Percentiles rank a stretch among this genome's conserved stretches.
Evolutionary conservation across 2,329 filamentous ascomycete species (phyloP).

Genomic region (Penicillium expansum): DNA sequence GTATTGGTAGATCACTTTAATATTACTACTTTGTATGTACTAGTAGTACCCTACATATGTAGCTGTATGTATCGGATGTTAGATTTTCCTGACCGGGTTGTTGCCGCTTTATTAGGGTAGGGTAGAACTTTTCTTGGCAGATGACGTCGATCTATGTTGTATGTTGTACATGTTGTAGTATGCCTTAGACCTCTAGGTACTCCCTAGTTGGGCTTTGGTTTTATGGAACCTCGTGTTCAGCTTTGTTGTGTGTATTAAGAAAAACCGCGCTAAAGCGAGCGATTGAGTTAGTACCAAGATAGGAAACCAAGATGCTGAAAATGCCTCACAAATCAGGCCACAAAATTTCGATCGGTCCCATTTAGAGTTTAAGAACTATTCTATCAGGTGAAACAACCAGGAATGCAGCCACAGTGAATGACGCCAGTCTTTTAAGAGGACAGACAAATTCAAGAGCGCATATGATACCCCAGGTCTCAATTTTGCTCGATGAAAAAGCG

Average conservation of each 20-base stretch:
- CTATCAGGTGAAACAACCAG: too few relatives aligned
- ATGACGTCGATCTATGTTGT: not conserved
- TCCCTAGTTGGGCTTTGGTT: too few relatives aligned
- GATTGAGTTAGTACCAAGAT: too few relatives aligned
- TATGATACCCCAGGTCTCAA: not conserved
- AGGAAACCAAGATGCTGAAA: not conserved
- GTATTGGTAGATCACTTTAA: not conserved
- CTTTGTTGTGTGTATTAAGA: too few relatives aligned
- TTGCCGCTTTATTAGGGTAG: not conserved
- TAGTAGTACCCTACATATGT: not conserved
- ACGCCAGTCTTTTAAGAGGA: too few relatives aligned
- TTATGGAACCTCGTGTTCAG: too few relatives aligned
- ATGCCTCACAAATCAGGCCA: not conserved
- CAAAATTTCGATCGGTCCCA: not conserved
- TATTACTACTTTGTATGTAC: not conserved
- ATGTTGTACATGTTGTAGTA: not conserved
- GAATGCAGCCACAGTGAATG: too few relatives aligned
- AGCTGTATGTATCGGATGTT: not conserved
- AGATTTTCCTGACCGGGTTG: not conserved
- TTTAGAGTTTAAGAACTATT: too few relatives aligned
- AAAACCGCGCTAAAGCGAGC: not conserved
- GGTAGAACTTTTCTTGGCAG: not conserved
- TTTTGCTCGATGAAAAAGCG: not conserved
- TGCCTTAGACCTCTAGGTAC: not conserved
- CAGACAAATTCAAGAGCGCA: not conserved